Base-by-base conservation (phyloP, 345 rosid species). In the Schrenkiella parvula region DNA sequence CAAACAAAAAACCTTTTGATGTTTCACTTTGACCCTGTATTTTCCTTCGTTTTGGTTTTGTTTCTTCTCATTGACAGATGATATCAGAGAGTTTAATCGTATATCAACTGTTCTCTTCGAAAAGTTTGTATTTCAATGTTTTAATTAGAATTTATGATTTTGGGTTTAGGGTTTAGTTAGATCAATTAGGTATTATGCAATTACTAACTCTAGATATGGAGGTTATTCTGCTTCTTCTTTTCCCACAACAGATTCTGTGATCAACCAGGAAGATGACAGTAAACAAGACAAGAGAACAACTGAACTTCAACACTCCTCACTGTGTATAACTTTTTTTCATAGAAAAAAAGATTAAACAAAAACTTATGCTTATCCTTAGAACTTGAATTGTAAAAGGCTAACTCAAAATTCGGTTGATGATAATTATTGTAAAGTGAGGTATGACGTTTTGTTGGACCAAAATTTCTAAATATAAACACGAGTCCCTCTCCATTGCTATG, bases 11-110 rank as follows among this genome's bases (percentile, higher is more conserved):
- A 21, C 9, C 42, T 6, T 11, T 42, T 64, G 23, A 51, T 42
- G 64, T n/a, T n/a, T n/a, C n/a, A n/a, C n/a, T n/a, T n/a, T 64
- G 77, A 66, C 55, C 4, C 23, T 64, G 48, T 55, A 44, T 64
- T 66, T 55, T 34, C 47, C 42, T 25, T 44, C 65, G 34, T 52
- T 62, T 18, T 52, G 28, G 32, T n/a, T 22, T 51, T 2, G 14
- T 1, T 18, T 25, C 37, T 15, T 64, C 55, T 44, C 55, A 12
- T 9, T 41, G 62, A 39, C 58, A 28, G 21, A 35, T 61, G 21
- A 8, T 58, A 12, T 48, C 14, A 46, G 48, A 32, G 32, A 21
- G 32, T 46, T 21, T 22, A 17, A 9, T 44, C 34, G 10, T 11
- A 19, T 22, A 15, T 19, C 53, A n/a, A 8, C 8, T 23, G 4